Percentiles rank a stretch among this genome's conserved stretches.
phyloP scores from a whole-genome alignment of 2,329 filamentous ascomycete genomes.

The Stagonosporopsis vannaccii region DNA sequence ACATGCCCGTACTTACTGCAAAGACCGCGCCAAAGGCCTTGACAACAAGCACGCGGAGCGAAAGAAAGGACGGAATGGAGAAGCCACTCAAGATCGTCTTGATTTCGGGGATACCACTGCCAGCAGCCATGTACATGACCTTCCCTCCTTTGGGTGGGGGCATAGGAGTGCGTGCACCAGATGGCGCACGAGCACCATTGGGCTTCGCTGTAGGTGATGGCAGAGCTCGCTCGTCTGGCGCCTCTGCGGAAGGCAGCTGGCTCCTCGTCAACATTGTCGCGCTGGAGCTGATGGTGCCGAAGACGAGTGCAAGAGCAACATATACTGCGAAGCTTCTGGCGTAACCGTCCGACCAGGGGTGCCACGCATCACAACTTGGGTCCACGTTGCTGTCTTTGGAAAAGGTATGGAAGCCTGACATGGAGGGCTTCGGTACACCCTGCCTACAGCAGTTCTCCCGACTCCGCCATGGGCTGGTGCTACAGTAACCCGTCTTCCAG shows the following conservation, averaged over 20 bases:
- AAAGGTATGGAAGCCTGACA: neutral
- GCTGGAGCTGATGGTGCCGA: constrained; percentile 58
- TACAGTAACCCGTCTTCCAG: constrained; percentile 66
- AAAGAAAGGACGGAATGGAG: constrained; percentile 65
- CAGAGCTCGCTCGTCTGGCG: constrained; percentile 22
- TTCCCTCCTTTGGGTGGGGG: constrained; percentile 50
- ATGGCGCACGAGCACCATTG: constrained; percentile 1
- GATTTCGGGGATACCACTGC: constrained; percentile 68
- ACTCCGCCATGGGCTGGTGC: constrained; percentile 53
- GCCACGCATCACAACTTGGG: constrained; percentile 52
- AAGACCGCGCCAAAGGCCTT: constrained; percentile 67
- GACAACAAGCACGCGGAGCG: constrained; percentile 62
- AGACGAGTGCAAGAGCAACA: constrained; percentile 57
- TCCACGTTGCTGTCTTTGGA: constrained; percentile 27
- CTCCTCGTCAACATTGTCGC: constrained; percentile 60
- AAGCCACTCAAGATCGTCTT: constrained; percentile 69
- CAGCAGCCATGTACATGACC: constrained; percentile 66
- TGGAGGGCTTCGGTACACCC: neutral
- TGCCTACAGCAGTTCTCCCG: constrained; percentile 59
- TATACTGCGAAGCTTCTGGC: constrained; percentile 57
- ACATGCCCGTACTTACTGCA: constrained; percentile 67
- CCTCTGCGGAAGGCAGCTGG: constrained; percentile 55
- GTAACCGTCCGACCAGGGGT: constrained; percentile 54
- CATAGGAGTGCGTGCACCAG: constrained; percentile 1
- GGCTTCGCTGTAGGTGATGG: constrained; percentile 8